Percentiles rank a stretch among this genome's conserved stretches.
Conservation (phyloP, 2,329 filamentous ascomycete genomes). For the Colletotrichum sansevieriae region DNA sequence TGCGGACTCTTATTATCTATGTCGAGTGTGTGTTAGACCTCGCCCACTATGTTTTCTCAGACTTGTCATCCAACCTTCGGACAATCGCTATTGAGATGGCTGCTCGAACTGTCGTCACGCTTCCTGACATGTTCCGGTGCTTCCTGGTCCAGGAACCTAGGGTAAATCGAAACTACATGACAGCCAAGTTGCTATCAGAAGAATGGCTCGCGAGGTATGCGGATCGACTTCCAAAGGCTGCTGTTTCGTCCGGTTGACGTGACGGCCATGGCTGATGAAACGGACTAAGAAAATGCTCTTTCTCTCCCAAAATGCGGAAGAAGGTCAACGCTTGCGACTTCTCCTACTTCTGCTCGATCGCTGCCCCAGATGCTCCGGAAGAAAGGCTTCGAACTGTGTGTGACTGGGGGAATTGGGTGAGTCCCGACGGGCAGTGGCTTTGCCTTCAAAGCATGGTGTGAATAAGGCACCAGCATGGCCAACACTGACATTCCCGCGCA, state of each 20-base stretch:
- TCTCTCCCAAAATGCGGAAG: slow-evolving; percentile 30
- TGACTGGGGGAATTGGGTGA: slow-evolving; percentile 46
- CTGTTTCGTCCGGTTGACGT: no score
- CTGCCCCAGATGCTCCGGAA: slow-evolving; percentile 40
- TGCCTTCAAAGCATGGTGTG: not conserved
- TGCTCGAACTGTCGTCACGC: slow-evolving; percentile 19
- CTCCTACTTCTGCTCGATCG: slow-evolving; percentile 44
- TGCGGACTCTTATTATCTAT: no score
- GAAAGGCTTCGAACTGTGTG: slow-evolving; percentile 42
- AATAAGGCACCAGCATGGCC: no score
- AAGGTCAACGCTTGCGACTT: slow-evolving; percentile 44
- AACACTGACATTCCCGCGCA: no score
- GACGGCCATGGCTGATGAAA: no score
- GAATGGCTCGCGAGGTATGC: slow-evolving; percentile 40
- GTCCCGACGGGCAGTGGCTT: slow-evolving; percentile 5
- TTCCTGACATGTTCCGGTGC: slow-evolving; percentile 44
- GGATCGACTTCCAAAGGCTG: not conserved
- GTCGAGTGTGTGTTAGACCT: no score
- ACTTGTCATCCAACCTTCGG: not conserved
- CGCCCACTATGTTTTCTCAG: no score
- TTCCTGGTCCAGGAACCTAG: slow-evolving; percentile 41
- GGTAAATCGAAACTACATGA: slow-evolving; percentile 41
- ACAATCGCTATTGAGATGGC: not conserved
- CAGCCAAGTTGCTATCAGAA: slow-evolving; percentile 42
- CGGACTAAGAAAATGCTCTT: slow-evolving; percentile 38